Base-by-base conservation (phyloP, 1,139 yeast species). In the Geotrichum australiense region DNA sequence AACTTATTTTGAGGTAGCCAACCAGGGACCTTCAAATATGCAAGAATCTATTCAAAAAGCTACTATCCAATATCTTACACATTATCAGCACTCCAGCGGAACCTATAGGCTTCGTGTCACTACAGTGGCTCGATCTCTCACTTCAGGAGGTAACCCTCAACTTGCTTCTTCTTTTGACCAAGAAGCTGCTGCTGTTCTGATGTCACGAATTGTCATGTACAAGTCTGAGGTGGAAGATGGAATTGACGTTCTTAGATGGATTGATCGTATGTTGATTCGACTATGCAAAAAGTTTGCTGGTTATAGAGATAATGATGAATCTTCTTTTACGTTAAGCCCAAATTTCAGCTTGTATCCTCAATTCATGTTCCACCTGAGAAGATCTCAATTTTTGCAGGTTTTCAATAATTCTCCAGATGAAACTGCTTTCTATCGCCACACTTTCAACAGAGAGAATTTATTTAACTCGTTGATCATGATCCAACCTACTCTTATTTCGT, bases 331-430 rank as follows among this genome's bases (percentile, higher is more conserved):
- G 57, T 65, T 86, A 43, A 72, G 85, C 0, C 76, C 77, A 39
- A 71, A 77, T 47, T 84, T 79, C 58, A 78, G 89, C 19, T 66
- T 84, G 61, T 69, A 79, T 45, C 91, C 91, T 1, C 91, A 81
- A 55, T 82, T 80, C 57, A 64, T 81, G 56, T 82, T 74, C 60
- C 87, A 81, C 59, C 66, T 82, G 51, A 67, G 89, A 55, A 67
- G 91, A 45, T 78, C 86, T 1, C 82, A 75, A 41, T 76, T 81
- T 52, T 67, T 81, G 24, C 79, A 76, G 54, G 79, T 80, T 23
- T 82, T 82, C 63, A 79, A 79, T 58, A 78, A 76, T 53, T 81
- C 91, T 0, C 93, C 93, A 0, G 93, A 82, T 62, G 93, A 82
- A 59, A 78, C 87, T 1, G 70, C 79, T 28, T 82, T 72, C 59